These are phyloP conservation scores for Vitis rupestris DNA, from an alignment of 164 flowering plant genomes.

Conservation along the genomic window DNA sequence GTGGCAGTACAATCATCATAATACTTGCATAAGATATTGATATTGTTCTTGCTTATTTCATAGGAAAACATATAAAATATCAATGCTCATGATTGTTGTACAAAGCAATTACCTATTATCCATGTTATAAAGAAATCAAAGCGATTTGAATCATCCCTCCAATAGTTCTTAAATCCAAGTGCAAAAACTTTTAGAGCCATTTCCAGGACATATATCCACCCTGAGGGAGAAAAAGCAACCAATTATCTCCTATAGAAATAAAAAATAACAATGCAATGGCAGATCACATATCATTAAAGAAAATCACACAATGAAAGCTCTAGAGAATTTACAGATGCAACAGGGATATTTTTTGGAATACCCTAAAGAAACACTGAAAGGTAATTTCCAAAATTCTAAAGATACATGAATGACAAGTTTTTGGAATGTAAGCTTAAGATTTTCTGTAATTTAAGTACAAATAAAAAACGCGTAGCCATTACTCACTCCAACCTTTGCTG, in stretches of 20 bases:
- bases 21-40: neutral
- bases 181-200: conserved; percentile 83
- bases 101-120: conserved; percentile 68
- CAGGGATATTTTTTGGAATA: too few species aligned
- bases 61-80: neutral
- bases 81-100: neutral
- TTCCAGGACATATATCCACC: conserved; percentile 93
- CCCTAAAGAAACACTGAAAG: too few species aligned
- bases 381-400: too few species aligned
- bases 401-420: too few species aligned
- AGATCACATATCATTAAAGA: neutral
- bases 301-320: too few species aligned
- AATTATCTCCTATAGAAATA: neutral
- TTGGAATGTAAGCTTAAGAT: too few species aligned
- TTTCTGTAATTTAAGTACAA: too few species aligned
- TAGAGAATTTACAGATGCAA: too few species aligned
- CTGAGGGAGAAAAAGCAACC: conserved; percentile 41
- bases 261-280: neutral
- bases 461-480: too few species aligned
- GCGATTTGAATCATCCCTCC: conserved; percentile 94
- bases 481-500: too few species aligned
- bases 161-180: conserved; percentile 75
- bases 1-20: too few species aligned
- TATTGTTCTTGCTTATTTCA: neutral
- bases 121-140: conserved; percentile 89